Base-by-base conservation (phyloP, 179 eudicot genomes). In the Camellia oleifera region DNA sequence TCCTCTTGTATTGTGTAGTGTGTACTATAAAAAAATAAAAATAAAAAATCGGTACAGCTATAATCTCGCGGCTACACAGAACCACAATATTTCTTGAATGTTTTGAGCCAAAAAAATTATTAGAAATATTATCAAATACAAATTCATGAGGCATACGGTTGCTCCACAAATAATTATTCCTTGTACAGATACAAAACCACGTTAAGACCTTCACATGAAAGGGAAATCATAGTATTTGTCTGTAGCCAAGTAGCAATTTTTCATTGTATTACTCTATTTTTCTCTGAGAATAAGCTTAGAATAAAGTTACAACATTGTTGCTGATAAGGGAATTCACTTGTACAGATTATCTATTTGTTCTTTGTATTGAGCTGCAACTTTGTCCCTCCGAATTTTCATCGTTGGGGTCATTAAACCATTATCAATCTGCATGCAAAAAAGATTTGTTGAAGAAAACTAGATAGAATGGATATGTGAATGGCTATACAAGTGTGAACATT, bases 351-450 rank as follows among this genome's bases (percentile, higher is more conserved):
- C 87, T 78, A 96, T 94, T 76, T 91, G 88, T 77, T 89, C 91
- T 78, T 81, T 80, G 86, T 88, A 94, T 80, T 77, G 88, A 71
- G 83, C 88, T 63, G 85, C 89, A 68, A 96, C 99, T 83, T 78
- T 80, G 68, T 96, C 97, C 86, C 98, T 88, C 77, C 96, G 84
- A 23, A 96, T 87, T 86, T 96, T 96, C 94, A 94, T 84, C 10
- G 99, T 96, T 62, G 99, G 97, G 53, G 98, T 96, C 97, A 94
- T 81, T 70, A 96, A 82, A 80, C 98, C 99, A 74, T 87, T 85
- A 69, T 92, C 99, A 66, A 96, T 90, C 99, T 94, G 94, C 86
- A 91, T 70, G 71, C 23, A 7, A 62, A 61, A 14, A 54, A 12
- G 11, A 75, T 46, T 68, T 54, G 53, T 53, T n/a, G 20, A 61